Percentiles rank a stretch among this genome's conserved stretches.
Conservation (phyloP, 1,139 yeast species). For the Pichia cactophila region DNA sequence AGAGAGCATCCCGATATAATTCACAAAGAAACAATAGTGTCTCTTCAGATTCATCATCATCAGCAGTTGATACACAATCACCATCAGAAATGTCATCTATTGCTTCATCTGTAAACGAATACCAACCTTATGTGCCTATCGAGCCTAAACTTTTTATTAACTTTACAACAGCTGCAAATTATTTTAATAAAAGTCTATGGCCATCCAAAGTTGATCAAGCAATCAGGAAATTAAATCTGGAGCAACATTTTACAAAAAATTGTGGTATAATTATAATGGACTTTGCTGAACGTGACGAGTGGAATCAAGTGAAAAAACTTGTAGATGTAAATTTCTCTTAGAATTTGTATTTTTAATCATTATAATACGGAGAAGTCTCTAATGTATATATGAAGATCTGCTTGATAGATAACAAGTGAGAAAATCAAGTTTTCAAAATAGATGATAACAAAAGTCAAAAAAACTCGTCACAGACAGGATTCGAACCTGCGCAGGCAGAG, state of each 20-base stretch:
- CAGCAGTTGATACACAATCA: not conserved
- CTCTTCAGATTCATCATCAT: conserved; percentile 13
- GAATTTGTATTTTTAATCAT: too few species aligned
- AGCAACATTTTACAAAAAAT: conserved; percentile 45
- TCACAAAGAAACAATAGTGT: conserved; percentile 23
- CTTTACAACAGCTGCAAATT: conserved; percentile 70
- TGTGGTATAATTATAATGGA: conserved; percentile 57
- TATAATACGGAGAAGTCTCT: too few species aligned
- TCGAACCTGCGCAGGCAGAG: conserved; percentile 85
- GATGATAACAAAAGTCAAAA: too few species aligned
- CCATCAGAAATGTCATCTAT: not conserved
- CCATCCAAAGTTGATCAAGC: conserved; percentile 59
- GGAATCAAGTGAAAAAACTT: conserved; percentile 49
- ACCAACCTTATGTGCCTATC: not conserved
- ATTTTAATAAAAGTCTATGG: conserved; percentile 69
- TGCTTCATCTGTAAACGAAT: not conserved
- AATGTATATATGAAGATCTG: too few species aligned
- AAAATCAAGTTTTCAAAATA: too few species aligned
- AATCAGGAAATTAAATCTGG: conserved; percentile 40
- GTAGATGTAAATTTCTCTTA: conserved; percentile 40
- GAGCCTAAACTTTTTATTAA: conserved; percentile 55
- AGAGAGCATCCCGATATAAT: conserved; percentile 48
- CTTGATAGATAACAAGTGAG: too few species aligned
- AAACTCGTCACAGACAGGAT: conserved; percentile 71
- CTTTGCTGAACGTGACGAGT: conserved; percentile 55